Base-by-base conservation (phyloP, 805 yeast species). In the Barnettozyma populi region DNA sequence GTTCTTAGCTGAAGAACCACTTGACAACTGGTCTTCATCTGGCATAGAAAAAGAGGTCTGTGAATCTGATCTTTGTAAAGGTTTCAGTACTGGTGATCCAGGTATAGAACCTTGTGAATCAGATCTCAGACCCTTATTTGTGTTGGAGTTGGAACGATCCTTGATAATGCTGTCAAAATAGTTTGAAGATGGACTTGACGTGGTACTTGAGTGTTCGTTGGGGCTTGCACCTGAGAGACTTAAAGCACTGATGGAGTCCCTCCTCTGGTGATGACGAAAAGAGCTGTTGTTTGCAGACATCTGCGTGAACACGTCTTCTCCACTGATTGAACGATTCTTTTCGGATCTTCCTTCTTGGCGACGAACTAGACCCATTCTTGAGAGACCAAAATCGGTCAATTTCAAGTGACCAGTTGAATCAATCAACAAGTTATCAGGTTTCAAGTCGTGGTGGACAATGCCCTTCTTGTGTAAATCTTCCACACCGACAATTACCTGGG, bases 311-410 rank as follows among this genome's bases (percentile, higher is more conserved):
- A 47, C 59, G 10, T 59, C 63, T 21, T 61, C 65, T 21, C 32
- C 21, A 5, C 54, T 39, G 5, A 53, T 54, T 0, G 55, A 38
- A 0, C 37, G 20, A 13, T 19, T 43, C 29, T 53, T 53, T 21
- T 36, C 44, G n/a, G 52, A 20, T 47, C 61, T 47, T 13, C 21
- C 32, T 58, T 77, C 74, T 60, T 90, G 96, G 65, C 97, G 80
- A 36, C 89, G 84, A 34, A 89, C 78, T 39, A 90, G 77, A 27
- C 97, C 97, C 73, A 90, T 82, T 61, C 95, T 74, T 8, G 96
- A 86, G 39, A 94, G 74, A 1, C 99, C 99, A 71, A 94, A 94
- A 67, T 94, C 99, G 1, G 97, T 90, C 51, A 95, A 69, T 65
- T 94, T 94, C 52, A 94, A 65, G 67, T 94, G 99, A 0, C 99